phyloP scores from a whole-genome alignment of 495 filamentous ascomycete genomes.

The Penicillium soppii region DNA sequence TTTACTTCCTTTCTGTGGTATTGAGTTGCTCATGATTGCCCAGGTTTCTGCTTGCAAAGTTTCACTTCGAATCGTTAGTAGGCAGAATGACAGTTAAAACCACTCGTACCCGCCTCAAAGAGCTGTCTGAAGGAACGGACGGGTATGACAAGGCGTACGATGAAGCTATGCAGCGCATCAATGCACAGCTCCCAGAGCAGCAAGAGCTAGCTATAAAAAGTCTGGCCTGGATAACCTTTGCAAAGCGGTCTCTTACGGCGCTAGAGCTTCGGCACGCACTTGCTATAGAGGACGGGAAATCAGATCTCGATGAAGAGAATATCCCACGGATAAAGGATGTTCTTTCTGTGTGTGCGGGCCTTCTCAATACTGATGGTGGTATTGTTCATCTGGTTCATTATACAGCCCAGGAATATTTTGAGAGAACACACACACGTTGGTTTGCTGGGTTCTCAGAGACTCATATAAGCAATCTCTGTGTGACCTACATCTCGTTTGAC shows the following conservation, averaged over 20 bases:
- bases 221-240: constrained; percentile 46
- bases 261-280: constrained; percentile 49
- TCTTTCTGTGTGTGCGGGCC: constrained; percentile 49
- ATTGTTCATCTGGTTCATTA: constrained; percentile 56
- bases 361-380: constrained; percentile 45
- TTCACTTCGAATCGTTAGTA: constrained; percentile 37
- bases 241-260: constrained; percentile 35
- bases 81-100: constrained; percentile 30
- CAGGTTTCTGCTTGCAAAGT: constrained; percentile 1
- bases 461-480: neutral
- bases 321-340: constrained; percentile 37
- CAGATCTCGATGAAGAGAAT: constrained; percentile 37
- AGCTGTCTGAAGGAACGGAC: constrained; percentile 21
- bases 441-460: neutral
- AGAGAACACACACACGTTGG: neutral
- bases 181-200: constrained; percentile 27
- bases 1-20: neutral
- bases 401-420: constrained; percentile 47
- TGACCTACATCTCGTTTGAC: neutral
- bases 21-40: neutral
- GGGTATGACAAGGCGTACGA: constrained; percentile 37
- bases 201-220: constrained; percentile 33
- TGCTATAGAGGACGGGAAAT: constrained; percentile 28
- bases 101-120: constrained; percentile 31
- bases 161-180: constrained; percentile 43